A percentile compares a stretch with the other conserved stretches of the same genome.
phyloP scores from a whole-genome alignment of 108 stramenopile genomes.

The Cyclotella sp. region DNA sequence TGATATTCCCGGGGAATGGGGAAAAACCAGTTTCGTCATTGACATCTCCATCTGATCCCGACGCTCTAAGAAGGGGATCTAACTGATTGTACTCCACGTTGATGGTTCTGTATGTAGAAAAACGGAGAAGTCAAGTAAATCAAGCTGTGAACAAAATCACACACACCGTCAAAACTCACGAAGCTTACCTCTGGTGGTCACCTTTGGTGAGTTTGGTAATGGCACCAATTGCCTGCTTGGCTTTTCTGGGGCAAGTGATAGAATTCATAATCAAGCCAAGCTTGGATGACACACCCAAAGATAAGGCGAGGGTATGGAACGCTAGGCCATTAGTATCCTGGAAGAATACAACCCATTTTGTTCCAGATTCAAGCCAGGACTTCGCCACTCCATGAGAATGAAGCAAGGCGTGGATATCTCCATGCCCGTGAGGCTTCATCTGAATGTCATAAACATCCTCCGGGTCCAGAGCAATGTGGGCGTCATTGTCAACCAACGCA shows the following conservation, averaged over 20 bases:
- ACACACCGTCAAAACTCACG: neutral
- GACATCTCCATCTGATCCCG: constrained; percentile 92
- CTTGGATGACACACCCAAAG: constrained; percentile 90
- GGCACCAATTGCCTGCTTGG: constrained; percentile 97
- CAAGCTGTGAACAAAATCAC: neutral
- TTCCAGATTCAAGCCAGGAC: constrained; percentile 79
- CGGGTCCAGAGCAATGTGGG: constrained; percentile 84
- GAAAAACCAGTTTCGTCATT: constrained; percentile 93
- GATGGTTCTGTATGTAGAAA: constrained; percentile 59
- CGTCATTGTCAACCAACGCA: constrained; percentile 90
- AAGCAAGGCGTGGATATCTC: constrained; percentile 97
- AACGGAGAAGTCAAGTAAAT: neutral
- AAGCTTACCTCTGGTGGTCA: constrained; percentile 19
- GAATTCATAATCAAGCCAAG: constrained; percentile 95
- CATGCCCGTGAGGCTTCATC: constrained; percentile 99
- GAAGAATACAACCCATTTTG: constrained; percentile 94
- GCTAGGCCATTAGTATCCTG: constrained; percentile 99
- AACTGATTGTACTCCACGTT: constrained; percentile 99
- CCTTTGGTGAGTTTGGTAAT: constrained; percentile 89
- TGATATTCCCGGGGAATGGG: constrained; percentile 99
- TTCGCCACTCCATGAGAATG: constrained; percentile 86
- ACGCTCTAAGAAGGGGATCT: constrained; percentile 93
- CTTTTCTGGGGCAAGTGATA: constrained; percentile 94
- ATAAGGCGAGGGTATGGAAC: constrained; percentile 91
- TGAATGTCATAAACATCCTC: constrained; percentile 77